These are phyloP conservation scores for Fabrea salina DNA, from an alignment of 169 alveolate species.

Conservation along the genomic window DNA sequence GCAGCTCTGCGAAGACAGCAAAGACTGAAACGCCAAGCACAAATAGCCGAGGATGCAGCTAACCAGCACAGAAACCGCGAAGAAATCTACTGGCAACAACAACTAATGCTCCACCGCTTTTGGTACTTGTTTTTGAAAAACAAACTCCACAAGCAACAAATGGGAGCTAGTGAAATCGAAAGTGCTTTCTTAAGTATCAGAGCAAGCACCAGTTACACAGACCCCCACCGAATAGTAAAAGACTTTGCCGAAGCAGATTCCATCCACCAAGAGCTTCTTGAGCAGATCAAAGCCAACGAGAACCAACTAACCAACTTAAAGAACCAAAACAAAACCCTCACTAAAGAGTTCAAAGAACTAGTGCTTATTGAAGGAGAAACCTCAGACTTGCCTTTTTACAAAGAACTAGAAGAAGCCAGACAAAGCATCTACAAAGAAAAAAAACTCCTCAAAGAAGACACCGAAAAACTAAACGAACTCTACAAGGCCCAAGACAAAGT, in stretches of 20 bases:
- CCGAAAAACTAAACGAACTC: too few relatives aligned
- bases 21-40: constrained; percentile 43
- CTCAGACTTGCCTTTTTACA: background rate
- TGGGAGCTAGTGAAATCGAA: constrained; percentile 43
- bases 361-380: background rate
- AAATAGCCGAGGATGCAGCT: constrained; percentile 64
- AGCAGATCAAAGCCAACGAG: constrained; percentile 45
- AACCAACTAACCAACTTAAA: constrained; percentile 39
- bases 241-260: constrained; percentile 45
- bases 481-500: too few relatives aligned
- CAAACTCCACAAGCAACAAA: constrained; percentile 56
- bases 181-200: constrained; percentile 51
- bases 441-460: too few relatives aligned
- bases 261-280: constrained; percentile 34
- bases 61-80: constrained; percentile 48
- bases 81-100: constrained; percentile 47
- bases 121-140: constrained; percentile 51
- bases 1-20: constrained; percentile 43
- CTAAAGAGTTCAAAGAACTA: constrained; percentile 39
- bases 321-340: constrained; percentile 40
- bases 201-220: constrained; percentile 48
- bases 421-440: too few relatives aligned
- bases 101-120: constrained; percentile 36
- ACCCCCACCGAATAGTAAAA: constrained; percentile 43
- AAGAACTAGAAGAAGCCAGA: background rate